These are phyloP conservation scores for Cladophialophora chaetospira DNA, from an alignment of 2,329 filamentous ascomycete genomes.

Conservation along the genomic window DNA sequence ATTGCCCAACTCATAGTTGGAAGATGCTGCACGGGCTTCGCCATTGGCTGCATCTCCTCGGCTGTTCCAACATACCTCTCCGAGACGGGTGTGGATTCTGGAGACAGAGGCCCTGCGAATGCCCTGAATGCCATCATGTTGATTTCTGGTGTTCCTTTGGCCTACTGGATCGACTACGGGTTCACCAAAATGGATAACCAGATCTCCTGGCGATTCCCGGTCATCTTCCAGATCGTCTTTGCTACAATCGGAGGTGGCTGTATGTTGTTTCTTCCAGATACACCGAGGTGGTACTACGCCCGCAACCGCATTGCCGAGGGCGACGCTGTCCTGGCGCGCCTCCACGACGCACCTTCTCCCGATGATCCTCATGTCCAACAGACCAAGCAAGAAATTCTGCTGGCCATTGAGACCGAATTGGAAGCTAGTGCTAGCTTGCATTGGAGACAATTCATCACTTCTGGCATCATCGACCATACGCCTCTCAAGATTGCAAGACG, in stretches of 20 bases:
- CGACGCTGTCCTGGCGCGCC: slow-evolving; percentile 31
- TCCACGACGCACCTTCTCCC: slow-evolving; percentile 28
- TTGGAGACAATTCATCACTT: slow-evolving; percentile 20
- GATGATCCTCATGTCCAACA: slow-evolving; percentile 24
- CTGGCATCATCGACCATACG: slow-evolving; percentile 22
- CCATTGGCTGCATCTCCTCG: slow-evolving; percentile 38
- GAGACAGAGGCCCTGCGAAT: slow-evolving; percentile 35
- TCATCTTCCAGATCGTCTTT: slow-evolving; percentile 37
- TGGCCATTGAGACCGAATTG: slow-evolving; percentile 25
- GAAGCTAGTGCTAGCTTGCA: slow-evolving; percentile 22
- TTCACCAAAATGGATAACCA: slow-evolving; percentile 36
- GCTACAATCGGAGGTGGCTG: slow-evolving; percentile 30
- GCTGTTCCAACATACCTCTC: slow-evolving; percentile 38
- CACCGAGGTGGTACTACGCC: slow-evolving; percentile 37
- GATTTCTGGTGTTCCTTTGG: slow-evolving; percentile 34
- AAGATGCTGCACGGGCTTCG: slow-evolving; percentile 33
- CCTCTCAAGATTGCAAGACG: slow-evolving; percentile 20
- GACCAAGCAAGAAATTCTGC: slow-evolving; percentile 34
- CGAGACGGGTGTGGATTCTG: slow-evolving; percentile 36
- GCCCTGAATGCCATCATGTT: slow-evolving; percentile 38
- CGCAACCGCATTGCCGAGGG: slow-evolving; percentile 32
- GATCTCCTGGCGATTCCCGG: slow-evolving; percentile 37
- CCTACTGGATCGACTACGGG: slow-evolving; percentile 42
- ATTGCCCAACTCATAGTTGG: slow-evolving; percentile 35
- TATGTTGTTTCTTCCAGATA: slow-evolving; percentile 32